phyloP scores from a whole-genome alignment of 768 basidiomycete species.

The Amanita brunnescens region DNA sequence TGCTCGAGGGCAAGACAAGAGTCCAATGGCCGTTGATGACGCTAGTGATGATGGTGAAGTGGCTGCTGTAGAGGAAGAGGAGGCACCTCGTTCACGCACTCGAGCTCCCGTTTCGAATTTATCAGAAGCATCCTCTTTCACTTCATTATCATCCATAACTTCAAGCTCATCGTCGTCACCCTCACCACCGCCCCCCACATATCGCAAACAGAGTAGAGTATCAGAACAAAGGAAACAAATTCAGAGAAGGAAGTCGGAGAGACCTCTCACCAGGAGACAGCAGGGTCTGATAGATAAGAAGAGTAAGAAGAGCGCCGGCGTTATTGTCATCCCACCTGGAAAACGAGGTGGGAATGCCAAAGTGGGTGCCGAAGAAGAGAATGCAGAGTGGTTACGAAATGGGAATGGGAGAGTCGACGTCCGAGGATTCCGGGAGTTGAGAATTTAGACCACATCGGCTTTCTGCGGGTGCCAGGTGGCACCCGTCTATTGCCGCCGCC shows the following conservation, averaged over 20 bases:
- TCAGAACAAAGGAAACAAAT: constrained; percentile 9
- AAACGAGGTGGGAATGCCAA: constrained; percentile 21
- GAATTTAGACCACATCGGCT: constrained; percentile 33
- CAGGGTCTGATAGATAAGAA: constrained; percentile 46
- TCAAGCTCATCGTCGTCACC: constrained; percentile 21
- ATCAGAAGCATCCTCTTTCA: constrained; percentile 13
- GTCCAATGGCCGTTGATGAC: constrained; percentile 13
- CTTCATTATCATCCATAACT: constrained; percentile 6
- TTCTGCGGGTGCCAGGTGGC: background rate
- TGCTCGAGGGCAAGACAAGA: background rate
- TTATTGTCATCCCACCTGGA: constrained; percentile 63
- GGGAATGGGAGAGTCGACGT: constrained; percentile 61
- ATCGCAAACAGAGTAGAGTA: background rate
- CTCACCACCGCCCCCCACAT: constrained; percentile 16
- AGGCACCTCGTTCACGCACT: constrained; percentile 9
- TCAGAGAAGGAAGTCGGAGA: constrained; percentile 17
- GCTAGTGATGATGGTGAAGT: constrained; percentile 6
- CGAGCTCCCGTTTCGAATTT: constrained; percentile 11
- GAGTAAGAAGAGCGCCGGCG: constrained; percentile 43
- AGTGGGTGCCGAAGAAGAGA: constrained; percentile 25
- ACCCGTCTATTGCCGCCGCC: background rate
- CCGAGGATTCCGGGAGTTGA: constrained; percentile 69
- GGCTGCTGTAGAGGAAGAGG: constrained; percentile 13
- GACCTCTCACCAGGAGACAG: constrained; percentile 54
- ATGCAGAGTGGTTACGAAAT: constrained; percentile 37